Evolutionary conservation across 2,329 filamentous ascomycete genomes (phyloP).

Genomic region (Penicillium italicum): DNA sequence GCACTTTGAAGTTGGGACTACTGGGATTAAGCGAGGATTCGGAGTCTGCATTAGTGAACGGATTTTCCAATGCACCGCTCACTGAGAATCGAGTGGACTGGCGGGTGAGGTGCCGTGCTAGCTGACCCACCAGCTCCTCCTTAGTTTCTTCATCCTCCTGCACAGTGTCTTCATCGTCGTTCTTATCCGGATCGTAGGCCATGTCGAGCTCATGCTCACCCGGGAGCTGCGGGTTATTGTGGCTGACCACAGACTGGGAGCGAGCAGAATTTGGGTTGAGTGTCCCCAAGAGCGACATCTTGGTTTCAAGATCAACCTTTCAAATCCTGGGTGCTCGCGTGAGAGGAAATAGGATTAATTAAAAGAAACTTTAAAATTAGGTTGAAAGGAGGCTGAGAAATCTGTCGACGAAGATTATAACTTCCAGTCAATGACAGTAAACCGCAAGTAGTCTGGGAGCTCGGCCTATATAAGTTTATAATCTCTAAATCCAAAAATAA

Average conservation of each 20-base stretch:
- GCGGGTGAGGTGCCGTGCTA: conserved; percentile 16
- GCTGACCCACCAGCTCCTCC: not conserved
- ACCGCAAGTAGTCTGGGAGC: not conserved
- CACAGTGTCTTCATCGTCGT: not conserved
- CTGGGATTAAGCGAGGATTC: conserved; percentile 21
- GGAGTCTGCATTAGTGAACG: conserved; percentile 16
- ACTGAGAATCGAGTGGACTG: conserved; percentile 21
- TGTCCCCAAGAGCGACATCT: not conserved
- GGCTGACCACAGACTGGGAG: not conserved
- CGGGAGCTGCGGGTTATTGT: not conserved
- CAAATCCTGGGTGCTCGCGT: too few species aligned
- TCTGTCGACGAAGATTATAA: not conserved
- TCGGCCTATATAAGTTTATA: not conserved
- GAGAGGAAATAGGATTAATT: not conserved
- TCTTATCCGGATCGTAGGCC: not conserved
- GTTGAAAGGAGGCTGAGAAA: not conserved
- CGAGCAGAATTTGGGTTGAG: not conserved
- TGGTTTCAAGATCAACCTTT: not conserved
- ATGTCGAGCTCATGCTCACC: not conserved
- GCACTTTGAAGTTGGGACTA: conserved; percentile 20
- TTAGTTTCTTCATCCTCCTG: not conserved
- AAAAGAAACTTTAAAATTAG: not conserved
- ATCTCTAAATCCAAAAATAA: not conserved
- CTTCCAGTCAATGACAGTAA: not conserved
- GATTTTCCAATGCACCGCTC: conserved; percentile 15